A percentile compares a stretch with the other conserved stretches of the same genome.
Conservation (phyloP, 768 basidiomycete species). For the Agrocybe praecox region DNA sequence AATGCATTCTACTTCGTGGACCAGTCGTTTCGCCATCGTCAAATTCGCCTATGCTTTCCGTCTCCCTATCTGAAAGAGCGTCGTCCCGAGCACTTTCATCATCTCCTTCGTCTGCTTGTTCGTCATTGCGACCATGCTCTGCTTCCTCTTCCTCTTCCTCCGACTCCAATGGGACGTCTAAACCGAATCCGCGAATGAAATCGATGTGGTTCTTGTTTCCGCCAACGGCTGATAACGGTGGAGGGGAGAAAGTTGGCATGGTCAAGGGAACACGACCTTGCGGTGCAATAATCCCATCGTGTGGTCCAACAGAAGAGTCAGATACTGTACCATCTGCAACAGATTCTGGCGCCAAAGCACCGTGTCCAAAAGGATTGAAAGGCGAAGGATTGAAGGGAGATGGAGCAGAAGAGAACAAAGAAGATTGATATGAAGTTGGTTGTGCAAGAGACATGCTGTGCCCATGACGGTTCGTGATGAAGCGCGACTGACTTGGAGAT, state of each 20-base stretch:
- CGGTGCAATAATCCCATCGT: slow-evolving; percentile 47
- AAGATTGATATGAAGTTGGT: slow-evolving; percentile 45
- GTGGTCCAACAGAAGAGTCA: slow-evolving; percentile 5
- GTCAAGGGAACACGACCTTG: slow-evolving; percentile 56
- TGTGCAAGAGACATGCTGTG: slow-evolving; percentile 77
- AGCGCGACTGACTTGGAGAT: slow-evolving; percentile 44
- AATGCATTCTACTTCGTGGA: slow-evolving; percentile 57
- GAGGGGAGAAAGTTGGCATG: slow-evolving; percentile 47
- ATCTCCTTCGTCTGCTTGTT: slow-evolving; percentile 36
- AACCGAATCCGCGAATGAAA: slow-evolving; percentile 77
- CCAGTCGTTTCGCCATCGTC: slow-evolving; percentile 43
- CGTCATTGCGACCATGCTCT: slow-evolving; percentile 36
- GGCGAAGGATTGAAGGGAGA: slow-evolving; percentile 49
- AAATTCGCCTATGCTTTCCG: slow-evolving; percentile 33
- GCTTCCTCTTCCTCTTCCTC: slow-evolving; percentile 57
- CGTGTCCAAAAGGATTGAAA: slow-evolving; percentile 69
- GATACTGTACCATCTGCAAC: slow-evolving; percentile 18
- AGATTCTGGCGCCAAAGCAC: slow-evolving; percentile 50
- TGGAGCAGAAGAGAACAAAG: slow-evolving; percentile 31
- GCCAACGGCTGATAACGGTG: slow-evolving; percentile 39
- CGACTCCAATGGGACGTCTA: slow-evolving; percentile 78
- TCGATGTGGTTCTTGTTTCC: slow-evolving; percentile 64
- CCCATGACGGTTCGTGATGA: slow-evolving; percentile 59
- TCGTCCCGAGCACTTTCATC: slow-evolving; percentile 27
- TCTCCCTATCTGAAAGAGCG: slow-evolving; percentile 35